Evolutionary conservation across 345 rosid species (phyloP).

Genomic region (Luvunga scandens): DNA sequence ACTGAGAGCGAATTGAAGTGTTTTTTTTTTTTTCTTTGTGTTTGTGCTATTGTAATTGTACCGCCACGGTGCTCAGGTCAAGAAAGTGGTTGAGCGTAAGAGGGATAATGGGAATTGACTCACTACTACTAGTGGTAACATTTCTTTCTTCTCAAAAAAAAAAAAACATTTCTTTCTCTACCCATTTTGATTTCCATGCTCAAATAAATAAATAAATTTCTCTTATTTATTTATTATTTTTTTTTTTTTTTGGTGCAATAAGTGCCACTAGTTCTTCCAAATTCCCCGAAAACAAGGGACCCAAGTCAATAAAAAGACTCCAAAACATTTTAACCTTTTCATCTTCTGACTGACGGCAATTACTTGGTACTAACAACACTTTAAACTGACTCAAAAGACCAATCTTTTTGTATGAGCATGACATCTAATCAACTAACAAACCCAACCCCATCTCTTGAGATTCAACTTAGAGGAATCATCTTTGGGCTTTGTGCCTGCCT

Average conservation of each 20-base stretch:
- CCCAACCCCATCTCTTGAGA: not conserved
- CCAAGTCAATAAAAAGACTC: not conserved
- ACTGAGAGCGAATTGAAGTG: not conserved
- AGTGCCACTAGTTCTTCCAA: too few relatives aligned
- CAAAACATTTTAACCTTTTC: not conserved
- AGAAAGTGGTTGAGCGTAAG: constrained; percentile 7
- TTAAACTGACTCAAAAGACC: not conserved
- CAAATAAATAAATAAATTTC: not conserved
- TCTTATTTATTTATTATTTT: not conserved
- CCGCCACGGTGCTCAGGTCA: constrained; percentile 2
- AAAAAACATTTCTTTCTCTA: not conserved
- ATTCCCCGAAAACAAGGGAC: not conserved
- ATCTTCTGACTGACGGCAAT: not conserved
- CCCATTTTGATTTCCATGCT: not conserved
- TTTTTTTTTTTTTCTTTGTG: not conserved
- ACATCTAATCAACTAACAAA: not conserved
- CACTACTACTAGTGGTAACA: not conserved
- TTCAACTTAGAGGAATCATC: not conserved
- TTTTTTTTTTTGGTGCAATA: too few relatives aligned
- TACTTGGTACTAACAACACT: not conserved
- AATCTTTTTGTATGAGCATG: not conserved
- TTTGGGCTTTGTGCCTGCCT: not conserved
- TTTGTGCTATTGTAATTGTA: constrained; percentile 12
- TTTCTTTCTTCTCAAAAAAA: too few relatives aligned
- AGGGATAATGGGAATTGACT: constrained; percentile 14